These are phyloP conservation scores for Tremellales sp. DNA, from an alignment of 1,284 basidiomycete genomes.

Conservation along the genomic window DNA sequence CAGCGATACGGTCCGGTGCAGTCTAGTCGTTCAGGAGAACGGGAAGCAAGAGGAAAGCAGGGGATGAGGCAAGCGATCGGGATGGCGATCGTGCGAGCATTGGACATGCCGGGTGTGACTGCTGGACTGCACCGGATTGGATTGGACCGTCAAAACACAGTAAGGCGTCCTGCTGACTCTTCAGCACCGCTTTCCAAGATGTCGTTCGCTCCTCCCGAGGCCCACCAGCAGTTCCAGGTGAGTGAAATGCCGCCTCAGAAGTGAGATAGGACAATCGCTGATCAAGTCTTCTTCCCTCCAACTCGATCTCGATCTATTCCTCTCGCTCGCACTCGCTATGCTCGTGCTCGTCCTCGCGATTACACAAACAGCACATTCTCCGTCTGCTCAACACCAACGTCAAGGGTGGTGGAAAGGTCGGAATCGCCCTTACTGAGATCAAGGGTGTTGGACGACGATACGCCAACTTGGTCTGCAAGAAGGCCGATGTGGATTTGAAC, in stretches of 20 bases:
- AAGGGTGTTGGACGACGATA: slow-evolving; percentile 99
- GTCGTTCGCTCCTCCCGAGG: slow-evolving; percentile 91
- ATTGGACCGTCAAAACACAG: too few species aligned
- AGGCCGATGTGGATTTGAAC: slow-evolving; percentile 97
- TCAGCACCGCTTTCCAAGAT: slow-evolving; percentile 49
- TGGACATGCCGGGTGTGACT: not conserved
- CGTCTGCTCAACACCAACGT: slow-evolving; percentile 99
- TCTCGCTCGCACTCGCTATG: slow-evolving; percentile 3
- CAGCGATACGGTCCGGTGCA: too few species aligned
- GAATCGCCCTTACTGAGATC: slow-evolving; percentile 96
- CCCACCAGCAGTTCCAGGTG: slow-evolving; percentile 90
- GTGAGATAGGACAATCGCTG: not conserved
- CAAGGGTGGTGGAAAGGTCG: slow-evolving; percentile 90
- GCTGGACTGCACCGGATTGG: not conserved
- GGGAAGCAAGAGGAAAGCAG: too few species aligned
- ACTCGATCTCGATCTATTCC: slow-evolving; percentile 1
- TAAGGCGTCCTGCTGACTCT: not conserved
- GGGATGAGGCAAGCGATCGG: too few species aligned
- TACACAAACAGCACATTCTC: slow-evolving; percentile 72
- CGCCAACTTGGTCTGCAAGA: slow-evolving; percentile 99
- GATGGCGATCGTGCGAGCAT: too few species aligned
- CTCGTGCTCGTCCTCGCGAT: not conserved
- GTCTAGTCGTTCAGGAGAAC: too few species aligned
- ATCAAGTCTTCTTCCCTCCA: not conserved
- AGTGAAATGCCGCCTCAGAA: slow-evolving; percentile 19